Conservation (phyloP, 306 rosid genomes). For the Delonix regia region DNA sequence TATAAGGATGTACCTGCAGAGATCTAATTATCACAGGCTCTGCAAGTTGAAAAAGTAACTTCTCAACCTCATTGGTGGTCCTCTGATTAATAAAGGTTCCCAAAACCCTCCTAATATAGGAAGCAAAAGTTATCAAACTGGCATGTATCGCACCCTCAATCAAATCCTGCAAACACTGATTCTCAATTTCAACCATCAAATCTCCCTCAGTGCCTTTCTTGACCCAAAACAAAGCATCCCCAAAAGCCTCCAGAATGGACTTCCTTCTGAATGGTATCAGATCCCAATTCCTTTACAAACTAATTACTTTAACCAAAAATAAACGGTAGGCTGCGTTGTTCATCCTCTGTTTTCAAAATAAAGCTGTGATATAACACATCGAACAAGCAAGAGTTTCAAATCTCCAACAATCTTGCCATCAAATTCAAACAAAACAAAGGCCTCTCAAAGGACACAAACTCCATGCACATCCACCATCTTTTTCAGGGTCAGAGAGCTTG, state of each 20-base stretch:
- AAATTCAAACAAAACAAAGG: slow-evolving; percentile 67
- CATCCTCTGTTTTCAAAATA: slow-evolving; percentile 76
- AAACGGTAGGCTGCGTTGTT: slow-evolving; percentile 65
- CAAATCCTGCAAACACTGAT: slow-evolving; percentile 72
- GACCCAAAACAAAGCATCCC: slow-evolving; percentile 80
- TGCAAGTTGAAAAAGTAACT: slow-evolving; percentile 64
- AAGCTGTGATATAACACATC: slow-evolving; percentile 70
- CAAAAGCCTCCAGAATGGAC: slow-evolving; percentile 78
- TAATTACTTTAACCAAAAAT: slow-evolving; percentile 60
- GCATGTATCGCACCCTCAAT: slow-evolving; percentile 73
- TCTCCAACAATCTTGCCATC: slow-evolving; percentile 78
- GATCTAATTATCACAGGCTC: slow-evolving; percentile 88
- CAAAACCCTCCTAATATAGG: slow-evolving; percentile 73
- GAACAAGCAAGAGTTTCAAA: slow-evolving; percentile 62
- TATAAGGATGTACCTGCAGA: slow-evolving; percentile 63
- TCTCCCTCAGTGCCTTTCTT: slow-evolving; percentile 66
- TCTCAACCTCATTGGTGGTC: slow-evolving; percentile 75
- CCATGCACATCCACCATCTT: slow-evolving; percentile 82
- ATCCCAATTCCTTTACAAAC: slow-evolving; percentile 71
- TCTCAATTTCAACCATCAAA: slow-evolving; percentile 56
- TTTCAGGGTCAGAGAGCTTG: slow-evolving; percentile 63
- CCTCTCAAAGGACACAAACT: slow-evolving; percentile 72
- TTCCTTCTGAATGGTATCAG: slow-evolving; percentile 83
- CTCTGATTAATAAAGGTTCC: slow-evolving; percentile 80
- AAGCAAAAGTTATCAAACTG: slow-evolving; percentile 54